phyloP scores from a whole-genome alignment of 495 filamentous ascomycete species.

The Hypoxylon lienhwacheense region DNA sequence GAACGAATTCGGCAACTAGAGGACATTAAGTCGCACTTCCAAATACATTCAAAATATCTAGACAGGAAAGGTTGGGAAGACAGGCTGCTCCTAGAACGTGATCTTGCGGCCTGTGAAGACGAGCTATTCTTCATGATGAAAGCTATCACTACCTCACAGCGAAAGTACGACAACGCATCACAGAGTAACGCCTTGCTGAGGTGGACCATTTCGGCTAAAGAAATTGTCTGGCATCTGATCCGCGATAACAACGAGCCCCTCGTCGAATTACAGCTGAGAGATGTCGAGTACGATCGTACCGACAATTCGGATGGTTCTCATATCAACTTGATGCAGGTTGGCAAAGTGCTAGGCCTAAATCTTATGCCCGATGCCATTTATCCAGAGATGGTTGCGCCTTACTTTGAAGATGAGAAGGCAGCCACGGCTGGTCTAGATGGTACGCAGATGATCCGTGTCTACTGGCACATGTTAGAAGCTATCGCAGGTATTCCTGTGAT shows the following conservation, averaged over 20 bases:
- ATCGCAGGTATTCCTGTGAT: constrained; percentile 97
- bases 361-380: constrained; percentile 88
- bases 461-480: constrained; percentile 97
- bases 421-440: constrained; percentile 52
- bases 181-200: constrained; percentile 77
- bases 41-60: constrained; percentile 83
- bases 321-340: constrained; percentile 85
- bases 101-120: constrained; percentile 87
- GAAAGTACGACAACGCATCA: constrained; percentile 72
- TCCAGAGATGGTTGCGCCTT: constrained; percentile 92
- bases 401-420: constrained; percentile 64
- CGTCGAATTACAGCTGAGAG: constrained; percentile 88
- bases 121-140: constrained; percentile 99
- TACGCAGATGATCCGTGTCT: constrained; percentile 82
- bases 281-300: constrained; percentile 87
- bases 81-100: constrained; percentile 78
- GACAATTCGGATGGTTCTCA: constrained; percentile 98
- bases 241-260: constrained; percentile 81
- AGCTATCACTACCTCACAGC: constrained; percentile 93
- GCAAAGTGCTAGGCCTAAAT: constrained; percentile 81
- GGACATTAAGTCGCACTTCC: constrained; percentile 95
- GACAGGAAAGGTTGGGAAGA: constrained; percentile 93
- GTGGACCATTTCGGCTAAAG: constrained; percentile 86
- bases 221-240: constrained; percentile 97
- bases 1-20: constrained; percentile 90